A percentile compares a stretch with the other conserved stretches of the same genome.
phyloP scores from a whole-genome alignment of 768 basidiomycete genomes.

The Lactarius indigo region DNA sequence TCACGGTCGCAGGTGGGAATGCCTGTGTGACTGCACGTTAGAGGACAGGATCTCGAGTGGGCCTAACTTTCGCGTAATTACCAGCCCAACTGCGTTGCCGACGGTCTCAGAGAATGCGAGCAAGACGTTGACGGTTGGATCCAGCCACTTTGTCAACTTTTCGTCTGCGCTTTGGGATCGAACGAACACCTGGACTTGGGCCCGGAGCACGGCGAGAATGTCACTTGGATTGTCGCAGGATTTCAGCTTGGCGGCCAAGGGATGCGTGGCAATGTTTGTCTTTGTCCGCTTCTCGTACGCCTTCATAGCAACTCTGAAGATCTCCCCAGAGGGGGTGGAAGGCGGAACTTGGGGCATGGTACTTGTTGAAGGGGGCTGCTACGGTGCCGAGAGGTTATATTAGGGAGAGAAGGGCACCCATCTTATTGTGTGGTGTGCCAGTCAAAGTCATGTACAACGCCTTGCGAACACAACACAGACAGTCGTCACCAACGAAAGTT shows the following conservation, averaged over 20 bases:
- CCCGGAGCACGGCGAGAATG: background rate
- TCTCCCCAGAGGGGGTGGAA: background rate
- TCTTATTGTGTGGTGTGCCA: background rate
- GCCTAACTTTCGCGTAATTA: background rate
- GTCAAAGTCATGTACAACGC: background rate
- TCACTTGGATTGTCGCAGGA: background rate
- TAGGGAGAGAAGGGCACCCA: background rate
- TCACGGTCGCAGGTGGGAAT: background rate
- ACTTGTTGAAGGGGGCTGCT: background rate
- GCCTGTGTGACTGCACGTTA: background rate
- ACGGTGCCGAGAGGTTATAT: background rate
- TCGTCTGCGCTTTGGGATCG: background rate
- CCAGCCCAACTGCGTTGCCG: background rate
- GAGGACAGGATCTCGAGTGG: background rate
- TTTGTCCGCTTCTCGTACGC: background rate
- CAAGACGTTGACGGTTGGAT: background rate
- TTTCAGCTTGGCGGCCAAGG: background rate
- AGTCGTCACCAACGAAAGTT: background rate
- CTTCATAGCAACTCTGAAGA: background rate
- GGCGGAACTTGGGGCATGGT: background rate
- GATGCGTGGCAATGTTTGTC: background rate
- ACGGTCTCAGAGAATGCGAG: background rate
- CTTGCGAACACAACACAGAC: background rate
- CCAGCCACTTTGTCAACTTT: background rate
- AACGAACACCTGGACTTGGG: background rate